Conservation (phyloP, 2,329 filamentous ascomycete genomes). For the Cercospora citrullina region DNA sequence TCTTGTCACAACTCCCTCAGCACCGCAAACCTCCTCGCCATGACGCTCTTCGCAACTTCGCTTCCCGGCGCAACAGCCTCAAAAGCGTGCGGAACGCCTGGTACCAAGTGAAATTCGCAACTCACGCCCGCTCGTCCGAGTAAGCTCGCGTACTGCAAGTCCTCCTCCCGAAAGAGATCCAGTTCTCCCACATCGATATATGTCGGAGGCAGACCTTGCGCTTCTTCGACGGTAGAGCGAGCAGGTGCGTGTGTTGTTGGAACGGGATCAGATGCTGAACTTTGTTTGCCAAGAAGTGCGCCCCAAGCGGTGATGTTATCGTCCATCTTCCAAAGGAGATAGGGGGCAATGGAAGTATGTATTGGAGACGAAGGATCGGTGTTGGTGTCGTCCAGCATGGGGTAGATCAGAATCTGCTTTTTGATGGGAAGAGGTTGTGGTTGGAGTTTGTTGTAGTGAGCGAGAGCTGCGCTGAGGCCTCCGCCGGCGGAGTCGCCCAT, state of each 20-base stretch:
- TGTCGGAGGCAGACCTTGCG: constrained; percentile 45
- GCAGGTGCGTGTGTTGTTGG: constrained; percentile 43
- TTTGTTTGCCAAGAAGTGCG: constrained; percentile 42
- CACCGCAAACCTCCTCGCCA: constrained; percentile 10
- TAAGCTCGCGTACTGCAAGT: constrained; percentile 43
- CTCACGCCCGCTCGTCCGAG: constrained; percentile 47
- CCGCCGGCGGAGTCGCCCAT: constrained; percentile 50
- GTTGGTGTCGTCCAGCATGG: constrained; percentile 51
- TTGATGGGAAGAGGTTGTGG: constrained; percentile 34
- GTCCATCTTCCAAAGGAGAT: constrained; percentile 41
- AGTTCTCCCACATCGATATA: constrained; percentile 49
- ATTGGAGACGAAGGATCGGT: constrained; percentile 15
- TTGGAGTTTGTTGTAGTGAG: constrained; percentile 39
- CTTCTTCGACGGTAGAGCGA: constrained; percentile 36
- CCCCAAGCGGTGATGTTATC: constrained; percentile 48
- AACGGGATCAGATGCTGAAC: constrained; percentile 38
- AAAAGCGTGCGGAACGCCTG: constrained; percentile 46
- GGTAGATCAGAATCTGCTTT: constrained; percentile 49
- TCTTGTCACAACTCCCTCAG: neutral
- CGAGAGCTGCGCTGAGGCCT: constrained; percentile 44
- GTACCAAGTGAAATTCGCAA: constrained; percentile 49
- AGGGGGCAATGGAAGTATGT: constrained; percentile 36
- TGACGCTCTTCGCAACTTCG: constrained; percentile 12
- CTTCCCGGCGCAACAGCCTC: constrained; percentile 34
- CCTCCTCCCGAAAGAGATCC: constrained; percentile 49